Evolutionary conservation across 768 basidiomycete genomes (phyloP), one percentile per base, ranked within the genome.

Genomic region (Cystobasidium ongulense): DNA sequence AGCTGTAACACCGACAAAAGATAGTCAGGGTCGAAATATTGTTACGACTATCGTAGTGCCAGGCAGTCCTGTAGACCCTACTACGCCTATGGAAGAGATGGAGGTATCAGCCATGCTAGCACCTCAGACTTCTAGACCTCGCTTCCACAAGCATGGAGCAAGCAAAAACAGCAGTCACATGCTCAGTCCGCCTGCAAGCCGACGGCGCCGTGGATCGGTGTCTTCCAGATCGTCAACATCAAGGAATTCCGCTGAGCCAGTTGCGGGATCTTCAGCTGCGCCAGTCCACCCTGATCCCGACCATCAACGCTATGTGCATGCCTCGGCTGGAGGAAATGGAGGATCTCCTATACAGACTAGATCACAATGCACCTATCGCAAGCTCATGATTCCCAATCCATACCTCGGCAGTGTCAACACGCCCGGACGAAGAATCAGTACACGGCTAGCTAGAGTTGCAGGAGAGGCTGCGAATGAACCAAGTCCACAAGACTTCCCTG

Each of bases 331-430:
- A 64, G 65, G 65, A 1, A 13, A 17, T 31, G 29, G 23, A 8
- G 43, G 41, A 43, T 67, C 65, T 46, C 68, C 68, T 4, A 71
- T 71, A 53, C 50, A 54, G 21, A 71, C 68, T 7, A 52, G 68
- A 31, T 71, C 68, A n/a, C 68, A 71, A n/a, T 71, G 68, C 54
- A 71, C 68, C n/a, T 71, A 71, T 43, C 68, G 41, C 29, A 71
- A 71, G 25, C 68, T 71, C 5, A 23, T 36, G 21, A 71, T 71
- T 35, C 68, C 68, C 21, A 38, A 36, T 57, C 68, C 52, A 36
- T 46, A 39, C 23, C 33, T 64, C n/a, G 53, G 29, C 3, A 36
- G 52, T 31, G 11, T 43, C 8, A 59, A 33, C 17, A 71, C 68
- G 7, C 68, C 68, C 3, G 27, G 27, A n/a, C 53, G 68, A 10